Evolutionary conservation across 805 yeast species (phyloP), one percentile per base, ranked within the genome.

Genomic region (Metschnikowia kunwiensis): DNA sequence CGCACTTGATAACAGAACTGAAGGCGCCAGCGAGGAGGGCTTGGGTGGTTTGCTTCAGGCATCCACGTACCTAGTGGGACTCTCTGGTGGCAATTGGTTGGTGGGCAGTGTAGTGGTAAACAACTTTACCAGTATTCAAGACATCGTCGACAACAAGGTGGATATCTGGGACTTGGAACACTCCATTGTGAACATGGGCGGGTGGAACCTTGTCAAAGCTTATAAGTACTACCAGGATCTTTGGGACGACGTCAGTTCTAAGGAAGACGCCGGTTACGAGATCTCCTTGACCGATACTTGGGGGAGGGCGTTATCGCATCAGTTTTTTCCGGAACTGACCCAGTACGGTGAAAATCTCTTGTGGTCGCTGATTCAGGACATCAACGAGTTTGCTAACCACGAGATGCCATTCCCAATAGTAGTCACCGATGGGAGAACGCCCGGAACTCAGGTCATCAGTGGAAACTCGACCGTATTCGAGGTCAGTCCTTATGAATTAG

Each of bases 1-100:
- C 1, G 95, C 91, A 1, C 61, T 85, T 41, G 96, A 87, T 57
- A 77, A 78, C 51, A 68, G 94, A 47, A 80, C 93, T 2, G 28
- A 38, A 11, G 58, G 56, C 5, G 57, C 55, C 2, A 49, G 48
- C 11, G 33, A 36, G 11, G 34, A 33, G 7, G 55, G 53, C 11
- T 40, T 50, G 30, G 54, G 54, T 6, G 54, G 54, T 5, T 33
- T 50, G 28, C 50, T 50, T 24, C 53, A 50, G 35, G 41, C 51
- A 1, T 26, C 47, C n/a, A 46, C 53, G 6, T 50, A 50, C 32
- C 30, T 50, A 18, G 39, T 46, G 13, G 54, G 53, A 1, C 40
- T 50, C 25, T 46, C 51, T 0, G 72, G 73, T 31, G 65, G 78
- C 3, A 72, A 76, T 42, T 78, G 79, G 57, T 80, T 86, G 38